A percentile compares a stretch with the other conserved stretches of the same genome.
These are phyloP conservation scores for Globisporangium heterothallicum DNA, from an alignment of 352 stramenopile genomes.

Conservation along the genomic window DNA sequence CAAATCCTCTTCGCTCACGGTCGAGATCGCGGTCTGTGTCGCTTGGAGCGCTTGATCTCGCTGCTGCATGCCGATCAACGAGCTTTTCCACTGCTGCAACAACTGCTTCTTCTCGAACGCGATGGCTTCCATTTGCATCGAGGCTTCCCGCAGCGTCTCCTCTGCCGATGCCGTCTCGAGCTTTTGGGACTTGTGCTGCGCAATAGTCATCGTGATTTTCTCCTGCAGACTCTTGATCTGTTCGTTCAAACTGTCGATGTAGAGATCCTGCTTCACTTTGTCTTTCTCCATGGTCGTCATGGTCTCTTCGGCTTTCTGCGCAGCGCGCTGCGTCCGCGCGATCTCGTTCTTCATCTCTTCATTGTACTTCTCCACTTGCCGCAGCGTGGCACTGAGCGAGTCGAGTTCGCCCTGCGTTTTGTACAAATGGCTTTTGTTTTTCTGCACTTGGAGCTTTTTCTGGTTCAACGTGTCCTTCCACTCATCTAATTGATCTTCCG, in stretches of 20 bases:
- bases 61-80: constrained; percentile 87
- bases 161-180: constrained; percentile 83
- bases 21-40: constrained; percentile 81
- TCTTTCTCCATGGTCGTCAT: constrained; percentile 91
- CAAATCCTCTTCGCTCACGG: constrained; percentile 75
- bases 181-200: constrained; percentile 82
- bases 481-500: constrained; percentile 69
- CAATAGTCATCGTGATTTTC: constrained; percentile 67
- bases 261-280: constrained; percentile 92
- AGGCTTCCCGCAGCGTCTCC: constrained; percentile 85
- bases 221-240: constrained; percentile 87
- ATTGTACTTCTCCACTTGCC: constrained; percentile 92
- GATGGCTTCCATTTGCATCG: constrained; percentile 89
- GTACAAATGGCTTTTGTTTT: constrained; percentile 54
- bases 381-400: constrained; percentile 72
- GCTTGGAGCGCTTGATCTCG: constrained; percentile 90
- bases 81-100: constrained; percentile 93
- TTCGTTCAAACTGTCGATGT: constrained; percentile 91
- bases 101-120: constrained; percentile 95
- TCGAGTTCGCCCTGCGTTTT: constrained; percentile 89
- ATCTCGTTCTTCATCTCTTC: constrained; percentile 95
- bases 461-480: constrained; percentile 52
- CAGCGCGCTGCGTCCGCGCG: constrained; percentile 84
- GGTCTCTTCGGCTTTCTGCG: constrained; percentile 93
- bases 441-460: constrained; percentile 63